phyloP scores from a whole-genome alignment of 148 eudicot species.

The Limonium bicolor region DNA sequence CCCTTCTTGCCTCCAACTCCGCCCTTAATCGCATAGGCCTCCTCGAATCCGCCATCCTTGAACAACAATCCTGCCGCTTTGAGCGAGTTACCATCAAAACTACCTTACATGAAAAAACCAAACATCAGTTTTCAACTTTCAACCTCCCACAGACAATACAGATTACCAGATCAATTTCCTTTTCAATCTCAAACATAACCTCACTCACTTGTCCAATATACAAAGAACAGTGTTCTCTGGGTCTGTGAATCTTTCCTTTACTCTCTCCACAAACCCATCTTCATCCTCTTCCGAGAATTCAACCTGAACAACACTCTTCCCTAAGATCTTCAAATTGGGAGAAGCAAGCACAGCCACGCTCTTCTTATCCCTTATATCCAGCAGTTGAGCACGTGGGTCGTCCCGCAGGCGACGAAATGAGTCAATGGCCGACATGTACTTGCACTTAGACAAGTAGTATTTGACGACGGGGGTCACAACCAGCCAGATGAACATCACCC shows the following conservation, averaged over 20 bases:
- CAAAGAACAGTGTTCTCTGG: slow-evolving; percentile 50
- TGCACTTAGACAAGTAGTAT: slow-evolving; percentile 50
- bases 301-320: slow-evolving; percentile 43
- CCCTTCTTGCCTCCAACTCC: slow-evolving; percentile 84
- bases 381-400: slow-evolving; percentile 46
- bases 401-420: slow-evolving; percentile 58
- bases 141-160: too few relatives aligned
- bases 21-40: slow-evolving; percentile 82
- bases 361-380: slow-evolving; percentile 81
- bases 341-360: slow-evolving; percentile 38
- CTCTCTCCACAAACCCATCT: slow-evolving; percentile 54
- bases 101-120: slow-evolving; percentile 63
- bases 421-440: slow-evolving; percentile 48
- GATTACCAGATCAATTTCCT: not conserved
- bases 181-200: not conserved
- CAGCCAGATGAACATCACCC: slow-evolving; percentile 65
- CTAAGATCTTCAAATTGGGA: slow-evolving; percentile 57
- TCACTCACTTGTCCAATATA: slow-evolving; percentile 77
- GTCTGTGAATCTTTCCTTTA: slow-evolving; percentile 31
- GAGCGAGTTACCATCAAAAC: slow-evolving; percentile 93
- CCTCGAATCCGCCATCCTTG: slow-evolving; percentile 67
- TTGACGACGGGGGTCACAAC: slow-evolving; percentile 46
- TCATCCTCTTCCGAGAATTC: slow-evolving; percentile 47
- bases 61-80: slow-evolving; percentile 76
- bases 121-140: too few relatives aligned